These are phyloP conservation scores for Geosiphon pyriformis DNA, from an alignment of 192 early-diverging fungal species.

Conservation along the genomic window DNA sequence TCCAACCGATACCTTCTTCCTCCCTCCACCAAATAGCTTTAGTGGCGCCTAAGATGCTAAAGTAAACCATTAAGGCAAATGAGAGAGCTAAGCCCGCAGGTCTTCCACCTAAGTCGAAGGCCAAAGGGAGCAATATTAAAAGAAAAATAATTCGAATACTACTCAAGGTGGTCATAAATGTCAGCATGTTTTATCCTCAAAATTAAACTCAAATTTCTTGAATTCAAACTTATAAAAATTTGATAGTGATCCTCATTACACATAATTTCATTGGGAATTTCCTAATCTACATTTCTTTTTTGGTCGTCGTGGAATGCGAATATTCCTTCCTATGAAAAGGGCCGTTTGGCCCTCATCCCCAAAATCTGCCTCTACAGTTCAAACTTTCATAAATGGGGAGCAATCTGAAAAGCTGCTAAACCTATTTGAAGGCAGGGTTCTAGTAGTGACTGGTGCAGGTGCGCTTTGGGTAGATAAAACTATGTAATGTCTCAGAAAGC, in stretches of 20 bases:
- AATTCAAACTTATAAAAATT: too few relatives aligned
- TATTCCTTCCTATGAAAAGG: too few relatives aligned
- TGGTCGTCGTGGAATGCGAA: too few relatives aligned
- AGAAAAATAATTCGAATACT: background rate
- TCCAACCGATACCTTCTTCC: conserved; percentile 5
- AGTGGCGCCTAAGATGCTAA: background rate
- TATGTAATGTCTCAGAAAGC: background rate
- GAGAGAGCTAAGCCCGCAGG: conserved; percentile 3
- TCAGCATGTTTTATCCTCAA: too few relatives aligned
- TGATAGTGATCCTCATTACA: too few relatives aligned
- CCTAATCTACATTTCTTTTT: too few relatives aligned
- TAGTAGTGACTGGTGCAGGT: conserved; percentile 53
- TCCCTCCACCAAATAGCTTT: conserved; percentile 6
- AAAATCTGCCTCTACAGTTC: too few relatives aligned
- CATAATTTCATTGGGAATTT: too few relatives aligned
- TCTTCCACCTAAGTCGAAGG: conserved; percentile 12
- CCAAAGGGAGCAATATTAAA: conserved; percentile 2
- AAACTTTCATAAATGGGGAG: too few relatives aligned
- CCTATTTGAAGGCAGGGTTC: conserved; percentile 31
- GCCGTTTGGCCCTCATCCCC: too few relatives aligned
- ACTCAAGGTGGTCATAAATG: background rate
- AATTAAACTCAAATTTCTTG: too few relatives aligned
- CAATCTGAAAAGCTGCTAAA: too few relatives aligned
- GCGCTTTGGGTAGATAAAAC: background rate
- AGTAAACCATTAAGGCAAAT: conserved; percentile 8